Percentiles rank a stretch among this genome's conserved stretches.
Evolutionary conservation across 2,329 filamentous ascomycete genomes (phyloP).

Genomic region (Fusarium sp.): DNA sequence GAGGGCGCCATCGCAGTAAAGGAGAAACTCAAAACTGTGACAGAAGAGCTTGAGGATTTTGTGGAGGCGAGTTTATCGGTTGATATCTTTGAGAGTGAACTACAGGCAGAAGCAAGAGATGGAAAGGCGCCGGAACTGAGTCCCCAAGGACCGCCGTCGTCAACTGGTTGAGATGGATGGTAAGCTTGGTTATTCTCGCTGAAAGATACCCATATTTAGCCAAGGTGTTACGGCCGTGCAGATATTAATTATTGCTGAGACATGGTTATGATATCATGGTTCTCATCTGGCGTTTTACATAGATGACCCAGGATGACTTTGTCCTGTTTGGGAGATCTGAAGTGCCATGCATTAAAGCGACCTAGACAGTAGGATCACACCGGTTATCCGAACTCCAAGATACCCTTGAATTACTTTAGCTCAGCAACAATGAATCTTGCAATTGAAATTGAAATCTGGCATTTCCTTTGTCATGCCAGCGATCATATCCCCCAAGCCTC

Average conservation of each 20-base stretch:
- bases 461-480: background rate
- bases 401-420: background rate
- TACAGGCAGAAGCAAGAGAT: constrained; percentile 63
- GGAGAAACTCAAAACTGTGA: constrained; percentile 96
- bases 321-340: background rate
- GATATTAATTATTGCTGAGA: background rate
- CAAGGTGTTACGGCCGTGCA: background rate
- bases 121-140: constrained; percentile 47
- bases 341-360: background rate
- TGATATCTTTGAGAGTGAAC: constrained; percentile 75
- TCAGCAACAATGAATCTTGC: background rate
- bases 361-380: background rate
- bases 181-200: background rate
- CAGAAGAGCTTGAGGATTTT: constrained; percentile 96
- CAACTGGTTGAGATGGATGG: constrained; percentile 20
- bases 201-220: background rate
- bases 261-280: background rate
- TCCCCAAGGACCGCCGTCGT: constrained; percentile 39
- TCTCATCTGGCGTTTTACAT: background rate
- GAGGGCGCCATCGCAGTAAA: constrained; percentile 90
- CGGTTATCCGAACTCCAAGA: background rate
- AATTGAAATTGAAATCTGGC: background rate
- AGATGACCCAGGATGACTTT: background rate
- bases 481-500: background rate
- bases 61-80: constrained; percentile 89